A percentile compares a stretch with the other conserved stretches of the same genome.
Evolutionary conservation across 495 filamentous ascomycete genomes (phyloP).

Genomic region (Cudoniella acicularis): DNA sequence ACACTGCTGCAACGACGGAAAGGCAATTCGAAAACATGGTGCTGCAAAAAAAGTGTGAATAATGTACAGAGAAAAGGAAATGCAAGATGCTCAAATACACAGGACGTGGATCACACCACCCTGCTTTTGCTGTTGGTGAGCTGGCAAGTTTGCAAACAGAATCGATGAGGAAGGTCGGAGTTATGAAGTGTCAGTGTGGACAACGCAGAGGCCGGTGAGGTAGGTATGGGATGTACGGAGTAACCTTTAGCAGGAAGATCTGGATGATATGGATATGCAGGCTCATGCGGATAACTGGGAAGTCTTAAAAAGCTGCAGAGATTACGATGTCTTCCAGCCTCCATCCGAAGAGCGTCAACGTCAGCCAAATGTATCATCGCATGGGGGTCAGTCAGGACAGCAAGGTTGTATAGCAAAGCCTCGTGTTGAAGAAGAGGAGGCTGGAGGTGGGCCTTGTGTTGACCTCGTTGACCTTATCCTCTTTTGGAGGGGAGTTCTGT

Average conservation of each 20-base stretch:
- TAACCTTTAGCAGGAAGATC: not conserved
- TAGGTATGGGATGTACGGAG: not conserved
- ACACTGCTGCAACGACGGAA: slow-evolving; percentile 8
- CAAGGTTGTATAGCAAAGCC: slow-evolving; percentile 2
- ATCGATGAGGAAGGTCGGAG: not conserved
- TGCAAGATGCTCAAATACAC: not conserved
- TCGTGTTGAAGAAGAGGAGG: slow-evolving; percentile 6
- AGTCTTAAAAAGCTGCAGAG: slow-evolving; percentile 17
- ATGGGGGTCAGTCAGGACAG: not conserved
- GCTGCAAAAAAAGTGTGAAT: slow-evolving; percentile 1
- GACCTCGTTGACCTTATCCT: not conserved
- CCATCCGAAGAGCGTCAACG: slow-evolving; percentile 6
- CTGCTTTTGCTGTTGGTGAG: not conserved
- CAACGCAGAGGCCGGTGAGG: not conserved
- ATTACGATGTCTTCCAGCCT: slow-evolving; percentile 22
- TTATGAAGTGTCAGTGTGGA: not conserved
- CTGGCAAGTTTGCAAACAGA: not conserved
- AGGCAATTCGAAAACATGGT: slow-evolving; percentile 21
- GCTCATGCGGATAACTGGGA: slow-evolving; percentile 12
- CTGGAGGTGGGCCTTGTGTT: slow-evolving; percentile 17
- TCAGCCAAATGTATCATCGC: slow-evolving; percentile 4
- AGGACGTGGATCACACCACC: slow-evolving; percentile 9
- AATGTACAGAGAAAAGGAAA: slow-evolving; percentile 11
- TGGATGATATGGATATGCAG: slow-evolving; percentile 10
- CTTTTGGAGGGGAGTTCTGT: not conserved